Percentiles rank a stretch among this genome's conserved stretches.
phyloP scores from a whole-genome alignment of 768 basidiomycete species.

The Boletellus sp. region DNA sequence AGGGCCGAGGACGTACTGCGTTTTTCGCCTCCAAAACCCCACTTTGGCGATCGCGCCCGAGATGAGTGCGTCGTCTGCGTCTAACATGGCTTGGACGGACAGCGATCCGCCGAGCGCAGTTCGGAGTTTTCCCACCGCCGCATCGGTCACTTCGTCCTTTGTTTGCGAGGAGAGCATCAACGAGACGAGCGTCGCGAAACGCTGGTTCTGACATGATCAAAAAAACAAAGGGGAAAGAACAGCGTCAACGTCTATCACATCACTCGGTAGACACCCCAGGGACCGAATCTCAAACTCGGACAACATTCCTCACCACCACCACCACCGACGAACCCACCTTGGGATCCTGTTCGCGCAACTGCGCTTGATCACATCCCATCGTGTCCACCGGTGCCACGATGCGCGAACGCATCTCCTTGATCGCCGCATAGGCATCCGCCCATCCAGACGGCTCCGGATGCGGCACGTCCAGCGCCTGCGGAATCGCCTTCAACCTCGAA shows the following conservation, averaged over 20 bases:
- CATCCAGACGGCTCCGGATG: conserved; percentile 68
- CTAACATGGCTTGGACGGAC: conserved; percentile 64
- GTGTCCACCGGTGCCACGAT: conserved; percentile 87
- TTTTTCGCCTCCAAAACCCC: conserved; percentile 90
- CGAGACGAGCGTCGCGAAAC: conserved; percentile 83
- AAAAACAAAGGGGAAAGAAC: no score
- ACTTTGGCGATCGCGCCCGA: conserved; percentile 81
- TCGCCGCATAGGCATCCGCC: conserved; percentile 65
- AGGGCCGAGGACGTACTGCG: conserved; percentile 48
- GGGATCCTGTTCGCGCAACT: conserved; percentile 58
- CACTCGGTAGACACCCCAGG: background rate
- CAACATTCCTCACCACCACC: background rate
- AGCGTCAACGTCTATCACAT: background rate
- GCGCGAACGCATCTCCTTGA: conserved; percentile 70
- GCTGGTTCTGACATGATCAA: conserved; percentile 52
- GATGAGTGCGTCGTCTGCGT: conserved; percentile 59
- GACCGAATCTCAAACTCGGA: no score
- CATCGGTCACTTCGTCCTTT: conserved; percentile 84
- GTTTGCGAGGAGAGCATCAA: conserved; percentile 97
- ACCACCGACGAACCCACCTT: conserved; percentile 41
- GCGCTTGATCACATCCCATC: conserved; percentile 81
- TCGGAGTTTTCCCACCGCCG: conserved; percentile 74
- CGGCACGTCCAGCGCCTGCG: conserved; percentile 49
- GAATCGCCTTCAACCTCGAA: conserved; percentile 53
- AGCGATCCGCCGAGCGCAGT: conserved; percentile 74